phyloP scores from a whole-genome alignment of 2,329 filamentous ascomycete species.

The Acarospora socialis region DNA sequence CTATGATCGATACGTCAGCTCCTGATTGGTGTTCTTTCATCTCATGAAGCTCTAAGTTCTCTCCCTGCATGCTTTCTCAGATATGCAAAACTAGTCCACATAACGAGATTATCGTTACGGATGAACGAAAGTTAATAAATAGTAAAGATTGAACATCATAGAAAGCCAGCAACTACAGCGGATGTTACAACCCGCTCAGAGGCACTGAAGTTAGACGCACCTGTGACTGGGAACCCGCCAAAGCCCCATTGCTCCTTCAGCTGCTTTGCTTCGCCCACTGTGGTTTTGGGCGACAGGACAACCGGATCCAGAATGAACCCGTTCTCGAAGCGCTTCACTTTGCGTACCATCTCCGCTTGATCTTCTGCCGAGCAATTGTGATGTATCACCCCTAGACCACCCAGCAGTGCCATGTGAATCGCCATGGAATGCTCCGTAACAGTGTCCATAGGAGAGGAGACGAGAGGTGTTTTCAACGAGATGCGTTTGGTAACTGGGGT shows the following conservation, averaged over 20 bases:
- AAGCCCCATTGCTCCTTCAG: constrained; percentile 98
- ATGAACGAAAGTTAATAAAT: constrained; percentile 99
- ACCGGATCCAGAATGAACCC: constrained; percentile 96
- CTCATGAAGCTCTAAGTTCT: too few species aligned
- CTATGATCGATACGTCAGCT: constrained; percentile 41
- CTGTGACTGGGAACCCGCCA: constrained; percentile 94
- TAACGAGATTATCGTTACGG: constrained; percentile 75
- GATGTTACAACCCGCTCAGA: too few species aligned
- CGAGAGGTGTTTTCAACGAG: constrained; percentile 86
- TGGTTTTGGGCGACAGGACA: constrained; percentile 74
- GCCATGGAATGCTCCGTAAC: constrained; percentile 99
- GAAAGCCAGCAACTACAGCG: too few species aligned
- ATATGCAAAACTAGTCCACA: constrained; percentile 54
- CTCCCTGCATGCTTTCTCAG: constrained; percentile 26
- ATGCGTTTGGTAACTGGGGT: constrained; percentile 92
- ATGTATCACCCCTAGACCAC: constrained; percentile 69
- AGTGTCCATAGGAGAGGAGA: constrained; percentile 98
- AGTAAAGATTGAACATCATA: constrained; percentile 57
- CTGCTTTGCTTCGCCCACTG: constrained; percentile 77
- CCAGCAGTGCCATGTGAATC: constrained; percentile 59
- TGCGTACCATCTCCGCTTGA: constrained; percentile 97
- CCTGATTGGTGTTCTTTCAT: too few species aligned
- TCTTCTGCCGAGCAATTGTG: constrained; percentile 98
- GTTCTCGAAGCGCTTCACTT: constrained; percentile 99
- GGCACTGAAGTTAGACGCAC: constrained; percentile 43